Evolutionary conservation across 305 asterid species (phyloP).

Genomic region (Fraxinus velutina): DNA sequence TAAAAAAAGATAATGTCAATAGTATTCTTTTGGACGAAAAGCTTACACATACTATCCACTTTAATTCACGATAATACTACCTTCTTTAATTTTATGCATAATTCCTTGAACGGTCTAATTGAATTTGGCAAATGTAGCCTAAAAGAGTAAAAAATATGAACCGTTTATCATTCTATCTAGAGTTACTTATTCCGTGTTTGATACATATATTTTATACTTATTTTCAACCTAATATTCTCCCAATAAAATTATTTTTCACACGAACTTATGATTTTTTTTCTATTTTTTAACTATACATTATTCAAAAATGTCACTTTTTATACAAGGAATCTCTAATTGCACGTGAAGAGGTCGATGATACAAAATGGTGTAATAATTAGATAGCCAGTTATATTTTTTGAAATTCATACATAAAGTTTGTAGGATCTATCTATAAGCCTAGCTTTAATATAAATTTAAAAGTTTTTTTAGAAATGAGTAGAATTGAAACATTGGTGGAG

Average conservation of each 20-base stretch:
- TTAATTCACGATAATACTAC: neutral
- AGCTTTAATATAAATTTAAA: neutral
- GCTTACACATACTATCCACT: neutral
- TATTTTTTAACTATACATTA: too few relatives aligned
- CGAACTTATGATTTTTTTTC: neutral
- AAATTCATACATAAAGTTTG: neutral
- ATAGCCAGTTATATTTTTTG: neutral
- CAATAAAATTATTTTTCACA: too few relatives aligned
- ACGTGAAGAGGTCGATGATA: neutral
- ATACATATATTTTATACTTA: neutral
- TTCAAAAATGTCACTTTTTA: neutral
- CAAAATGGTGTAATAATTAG: neutral
- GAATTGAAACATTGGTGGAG: neutral
- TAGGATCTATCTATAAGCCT: neutral
- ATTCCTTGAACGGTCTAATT: neutral
- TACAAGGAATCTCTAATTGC: neutral
- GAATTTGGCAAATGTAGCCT: neutral
- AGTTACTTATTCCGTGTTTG: neutral
- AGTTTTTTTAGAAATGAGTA: neutral
- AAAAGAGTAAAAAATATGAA: neutral
- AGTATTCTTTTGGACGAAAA: neutral
- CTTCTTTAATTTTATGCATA: neutral
- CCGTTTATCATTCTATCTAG: too few relatives aligned
- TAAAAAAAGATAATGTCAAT: neutral
- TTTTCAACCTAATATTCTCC: too few relatives aligned